phyloP scores from a whole-genome alignment of 2,329 filamentous ascomycete genomes.

The Exophiala phaeomuriformis region DNA sequence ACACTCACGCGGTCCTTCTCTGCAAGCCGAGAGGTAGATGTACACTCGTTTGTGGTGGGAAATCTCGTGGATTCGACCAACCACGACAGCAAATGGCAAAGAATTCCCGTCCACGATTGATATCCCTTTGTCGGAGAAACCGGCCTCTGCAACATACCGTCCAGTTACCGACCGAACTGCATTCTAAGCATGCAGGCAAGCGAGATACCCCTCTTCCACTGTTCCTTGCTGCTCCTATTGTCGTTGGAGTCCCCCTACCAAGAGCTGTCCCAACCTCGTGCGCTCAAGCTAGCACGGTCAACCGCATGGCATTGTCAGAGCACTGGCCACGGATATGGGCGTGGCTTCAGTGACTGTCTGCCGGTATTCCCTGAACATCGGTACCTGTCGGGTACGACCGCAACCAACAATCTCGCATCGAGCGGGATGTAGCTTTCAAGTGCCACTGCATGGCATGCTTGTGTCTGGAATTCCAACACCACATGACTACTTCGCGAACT shows the following conservation, averaged over 20 bases:
- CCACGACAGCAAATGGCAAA: neutral
- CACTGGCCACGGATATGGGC: conserved; percentile 3
- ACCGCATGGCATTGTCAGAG: conserved; percentile 14
- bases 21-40: neutral
- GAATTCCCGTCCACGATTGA: neutral
- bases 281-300: conserved; percentile 4
- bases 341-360: neutral
- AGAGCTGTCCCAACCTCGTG: neutral
- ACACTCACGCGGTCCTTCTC: neutral
- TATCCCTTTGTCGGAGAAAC: neutral
- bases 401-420: conserved; percentile 1
- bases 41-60: neutral
- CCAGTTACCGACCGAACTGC: neutral
- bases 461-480: conserved; percentile 1
- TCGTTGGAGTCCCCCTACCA: neutral
- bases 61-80: neutral
- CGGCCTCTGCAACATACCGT: conserved; percentile 10
- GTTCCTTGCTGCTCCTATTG: neutral
- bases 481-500: conserved; percentile 5
- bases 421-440: conserved; percentile 8
- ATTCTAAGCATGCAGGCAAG: conserved; percentile 5
- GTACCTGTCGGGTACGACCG: conserved; percentile 13
- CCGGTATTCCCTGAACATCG: conserved; percentile 2
- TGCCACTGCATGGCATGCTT: neutral
- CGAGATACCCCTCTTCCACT: conserved; percentile 1